phyloP scores from a whole-genome alignment of 306 rosid species.

The Medicago ruthenica region DNA sequence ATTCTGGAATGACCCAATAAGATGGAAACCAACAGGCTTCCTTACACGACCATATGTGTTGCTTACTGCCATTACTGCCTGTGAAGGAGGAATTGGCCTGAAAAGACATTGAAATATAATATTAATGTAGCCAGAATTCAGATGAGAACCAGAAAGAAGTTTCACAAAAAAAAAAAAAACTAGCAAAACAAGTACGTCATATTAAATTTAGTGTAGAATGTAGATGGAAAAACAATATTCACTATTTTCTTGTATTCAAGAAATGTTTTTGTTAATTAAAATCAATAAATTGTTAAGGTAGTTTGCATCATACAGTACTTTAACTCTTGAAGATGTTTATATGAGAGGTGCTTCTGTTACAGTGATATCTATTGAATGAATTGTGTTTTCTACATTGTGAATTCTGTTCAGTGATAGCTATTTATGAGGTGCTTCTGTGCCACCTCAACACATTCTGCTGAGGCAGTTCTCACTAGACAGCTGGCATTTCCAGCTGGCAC shows the following conservation, averaged over 20 bases:
- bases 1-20: constrained; percentile 71
- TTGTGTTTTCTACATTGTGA: no score
- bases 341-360: no score
- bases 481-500: no score
- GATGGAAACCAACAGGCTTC: constrained; percentile 78
- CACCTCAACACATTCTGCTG: no score
- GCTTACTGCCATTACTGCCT: constrained; percentile 92
- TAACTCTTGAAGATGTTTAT: background rate
- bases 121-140: constrained; percentile 23
- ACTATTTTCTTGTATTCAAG: constrained; percentile 10
- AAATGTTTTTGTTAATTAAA: background rate
- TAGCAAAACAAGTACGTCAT: constrained; percentile 12
- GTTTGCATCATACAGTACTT: background rate
- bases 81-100: constrained; percentile 97
- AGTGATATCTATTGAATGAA: no score
- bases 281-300: constrained; percentile 11
- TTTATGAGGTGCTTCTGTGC: no score
- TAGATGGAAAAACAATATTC: constrained; percentile 29
- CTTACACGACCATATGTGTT: constrained; percentile 91
- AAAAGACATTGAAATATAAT: constrained; percentile 41
- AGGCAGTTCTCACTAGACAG: no score
- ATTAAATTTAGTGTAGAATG: constrained; percentile 19
- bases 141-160: background rate
- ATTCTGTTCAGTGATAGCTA: no score
- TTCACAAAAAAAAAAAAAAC: background rate